Conservation (phyloP, 1,139 yeast species). For the Kazachstania sp. region DNA sequence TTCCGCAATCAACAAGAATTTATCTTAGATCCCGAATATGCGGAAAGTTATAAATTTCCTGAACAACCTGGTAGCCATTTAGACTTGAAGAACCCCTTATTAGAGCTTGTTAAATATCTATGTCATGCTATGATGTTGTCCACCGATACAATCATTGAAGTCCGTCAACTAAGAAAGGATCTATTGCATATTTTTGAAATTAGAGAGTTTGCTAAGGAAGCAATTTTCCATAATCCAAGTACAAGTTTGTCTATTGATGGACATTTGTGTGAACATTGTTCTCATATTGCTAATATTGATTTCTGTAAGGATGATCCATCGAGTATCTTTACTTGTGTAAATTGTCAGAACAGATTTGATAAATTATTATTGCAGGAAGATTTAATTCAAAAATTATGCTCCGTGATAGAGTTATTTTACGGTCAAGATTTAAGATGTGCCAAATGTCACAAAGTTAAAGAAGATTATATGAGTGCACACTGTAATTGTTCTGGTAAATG, state of each 20-base stretch:
- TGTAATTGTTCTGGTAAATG: constrained; percentile 88
- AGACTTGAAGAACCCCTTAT: constrained; percentile 56
- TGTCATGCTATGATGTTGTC: constrained; percentile 70
- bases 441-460: constrained; percentile 63
- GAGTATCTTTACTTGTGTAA: constrained; percentile 55
- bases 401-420: constrained; percentile 50
- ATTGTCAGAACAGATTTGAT: constrained; percentile 59
- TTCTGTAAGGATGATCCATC: constrained; percentile 58
- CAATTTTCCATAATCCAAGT: constrained; percentile 70
- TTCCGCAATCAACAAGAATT: constrained; percentile 64
- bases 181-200: constrained; percentile 65
- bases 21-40: constrained; percentile 56
- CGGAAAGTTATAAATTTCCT: constrained; percentile 64
- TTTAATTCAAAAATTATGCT: constrained; percentile 55
- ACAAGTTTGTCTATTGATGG: constrained; percentile 58
- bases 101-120: constrained; percentile 69
- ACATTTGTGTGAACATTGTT: constrained; percentile 74
- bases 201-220: constrained; percentile 74
- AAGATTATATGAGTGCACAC: constrained; percentile 60
- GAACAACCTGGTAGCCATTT: constrained; percentile 61
- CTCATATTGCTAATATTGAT: constrained; percentile 66
- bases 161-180: constrained; percentile 65
- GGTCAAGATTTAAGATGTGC: constrained; percentile 75
- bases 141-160: constrained; percentile 56
- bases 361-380: constrained; percentile 70